Conservation (phyloP, 805 yeast genomes). For the Scheffersomyces coipomensis region DNA sequence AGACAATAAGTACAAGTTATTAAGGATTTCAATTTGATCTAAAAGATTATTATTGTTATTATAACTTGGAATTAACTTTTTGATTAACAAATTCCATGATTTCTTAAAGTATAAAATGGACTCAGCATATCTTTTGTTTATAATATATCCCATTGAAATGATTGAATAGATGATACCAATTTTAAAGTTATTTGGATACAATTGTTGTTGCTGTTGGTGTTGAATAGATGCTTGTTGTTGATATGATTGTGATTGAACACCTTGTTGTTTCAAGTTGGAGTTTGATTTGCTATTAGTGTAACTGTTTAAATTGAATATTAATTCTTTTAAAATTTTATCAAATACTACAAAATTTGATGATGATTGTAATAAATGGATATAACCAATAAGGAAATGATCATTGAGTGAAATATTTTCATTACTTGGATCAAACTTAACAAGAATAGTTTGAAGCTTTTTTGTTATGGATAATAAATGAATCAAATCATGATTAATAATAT, state of each 20-base stretch:
- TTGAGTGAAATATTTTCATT: conserved; percentile 13
- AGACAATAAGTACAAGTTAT: conserved; percentile 44
- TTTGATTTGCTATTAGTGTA: conserved; percentile 1
- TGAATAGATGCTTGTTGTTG: background rate
- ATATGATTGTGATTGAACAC: background rate
- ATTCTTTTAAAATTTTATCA: conserved; percentile 17
- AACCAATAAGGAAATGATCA: conserved; percentile 34
- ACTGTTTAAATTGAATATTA: conserved; percentile 20
- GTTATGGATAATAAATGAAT: conserved; percentile 27
- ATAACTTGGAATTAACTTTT: conserved; percentile 32
- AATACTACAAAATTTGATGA: conserved; percentile 15
- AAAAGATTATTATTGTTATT: conserved; percentile 22
- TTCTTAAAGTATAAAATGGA: conserved; percentile 40
- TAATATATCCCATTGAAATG: conserved; percentile 42
- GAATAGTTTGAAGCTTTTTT: conserved; percentile 18
- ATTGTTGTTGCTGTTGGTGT: background rate
- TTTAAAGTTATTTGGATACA: conserved; percentile 29
- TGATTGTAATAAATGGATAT: conserved; percentile 15
- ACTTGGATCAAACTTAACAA: conserved; percentile 11
- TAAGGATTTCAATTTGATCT: conserved; percentile 40
- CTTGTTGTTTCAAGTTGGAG: background rate
- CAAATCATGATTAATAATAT: conserved; percentile 14
- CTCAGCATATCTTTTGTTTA: conserved; percentile 23
- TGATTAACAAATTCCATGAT: conserved; percentile 43
- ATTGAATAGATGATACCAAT: conserved; percentile 41